Evolutionary conservation across 2,329 filamentous ascomycete genomes (phyloP).

Genomic region (Aspergillus ruber): DNA sequence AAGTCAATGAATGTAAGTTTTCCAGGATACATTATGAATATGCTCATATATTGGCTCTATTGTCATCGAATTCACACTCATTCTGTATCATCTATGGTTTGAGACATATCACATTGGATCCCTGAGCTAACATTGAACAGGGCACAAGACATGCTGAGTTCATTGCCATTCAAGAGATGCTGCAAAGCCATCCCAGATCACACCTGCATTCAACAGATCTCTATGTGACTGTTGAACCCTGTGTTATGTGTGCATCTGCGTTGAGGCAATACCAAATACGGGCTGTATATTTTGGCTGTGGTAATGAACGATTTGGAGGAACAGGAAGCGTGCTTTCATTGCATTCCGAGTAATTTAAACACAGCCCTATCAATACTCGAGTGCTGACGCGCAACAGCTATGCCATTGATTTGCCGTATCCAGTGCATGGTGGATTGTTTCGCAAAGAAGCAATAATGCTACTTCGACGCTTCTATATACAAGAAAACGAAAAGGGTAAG

Average conservation of each 20-base stretch:
- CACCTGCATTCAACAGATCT: slow-evolving; percentile 70
- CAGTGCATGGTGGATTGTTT: slow-evolving; percentile 79
- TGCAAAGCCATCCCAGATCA: slow-evolving; percentile 57
- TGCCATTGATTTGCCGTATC: slow-evolving; percentile 70
- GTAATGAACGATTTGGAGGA: slow-evolving; percentile 95
- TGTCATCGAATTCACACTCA: background rate
- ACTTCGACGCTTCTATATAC: slow-evolving; percentile 89
- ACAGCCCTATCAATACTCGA: background rate
- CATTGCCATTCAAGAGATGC: slow-evolving; percentile 67
- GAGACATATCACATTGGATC: background rate
- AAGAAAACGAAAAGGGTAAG: slow-evolving; percentile 88
- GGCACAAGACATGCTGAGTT: slow-evolving; percentile 95
- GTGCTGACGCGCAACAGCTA: slow-evolving; percentile 41
- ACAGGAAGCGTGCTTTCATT: slow-evolving; percentile 89
- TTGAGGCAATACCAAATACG: slow-evolving; percentile 82
- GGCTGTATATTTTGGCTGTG: slow-evolving; percentile 88
- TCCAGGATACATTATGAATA: background rate
- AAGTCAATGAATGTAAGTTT: slow-evolving; percentile 61
- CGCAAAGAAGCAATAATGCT: slow-evolving; percentile 90
- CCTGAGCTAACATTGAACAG: slow-evolving; percentile 48
- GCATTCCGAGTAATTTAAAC: slow-evolving; percentile 56
- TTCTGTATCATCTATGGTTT: background rate
- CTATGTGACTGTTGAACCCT: slow-evolving; percentile 97
- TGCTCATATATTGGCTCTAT: background rate
- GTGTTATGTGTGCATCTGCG: slow-evolving; percentile 96